Percentiles rank a stretch among this genome's conserved stretches.
Evolutionary conservation across 2,329 filamentous ascomycete genomes (phyloP).

Genomic region (Sarocladiaceae sp.): DNA sequence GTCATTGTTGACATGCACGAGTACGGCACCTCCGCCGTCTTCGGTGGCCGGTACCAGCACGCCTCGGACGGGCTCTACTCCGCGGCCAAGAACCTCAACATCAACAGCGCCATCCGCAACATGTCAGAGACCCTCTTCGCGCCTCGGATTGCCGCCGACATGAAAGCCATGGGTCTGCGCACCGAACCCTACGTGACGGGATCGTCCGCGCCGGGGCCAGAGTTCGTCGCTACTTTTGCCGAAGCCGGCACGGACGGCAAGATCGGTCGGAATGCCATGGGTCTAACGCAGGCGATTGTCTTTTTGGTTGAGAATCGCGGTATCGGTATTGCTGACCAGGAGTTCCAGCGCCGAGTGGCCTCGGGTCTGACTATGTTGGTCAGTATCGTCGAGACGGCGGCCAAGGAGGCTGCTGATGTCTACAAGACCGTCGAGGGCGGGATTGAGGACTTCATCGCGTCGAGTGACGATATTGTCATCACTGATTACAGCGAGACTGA

Average conservation of each 20-base stretch:
- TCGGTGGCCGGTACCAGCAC: constrained; percentile 18
- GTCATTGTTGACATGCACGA: constrained; percentile 27
- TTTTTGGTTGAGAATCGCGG: constrained; percentile 25
- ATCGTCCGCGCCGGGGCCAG: constrained; percentile 12
- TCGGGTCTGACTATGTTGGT: constrained; percentile 21
- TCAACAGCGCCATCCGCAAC: constrained; percentile 21
- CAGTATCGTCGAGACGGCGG: constrained; percentile 23
- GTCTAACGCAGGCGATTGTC: constrained; percentile 21
- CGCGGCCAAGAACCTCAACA: constrained; percentile 27
- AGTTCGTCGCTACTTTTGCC: constrained; percentile 16
- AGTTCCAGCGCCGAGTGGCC: constrained; percentile 23
- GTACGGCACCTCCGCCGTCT: constrained; percentile 17
- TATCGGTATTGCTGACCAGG: constrained; percentile 23
- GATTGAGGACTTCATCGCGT: constrained; percentile 19
- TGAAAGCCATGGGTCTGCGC: constrained; percentile 21
- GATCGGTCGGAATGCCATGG: constrained; percentile 24
- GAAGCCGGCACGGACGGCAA: constrained; percentile 23
- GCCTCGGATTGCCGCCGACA: constrained; percentile 19
- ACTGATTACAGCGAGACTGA: constrained; percentile 20
- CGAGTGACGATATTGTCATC: constrained; percentile 21
- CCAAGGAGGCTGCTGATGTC: constrained; percentile 21
- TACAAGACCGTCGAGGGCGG: constrained; percentile 19
- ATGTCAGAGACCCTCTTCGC: constrained; percentile 23
- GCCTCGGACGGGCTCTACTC: constrained; percentile 25
- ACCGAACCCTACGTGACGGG: constrained; percentile 24